Evolutionary conservation across 495 filamentous ascomycete genomes (phyloP), one percentile per base, ranked within the genome.

Genomic region (Penicilliopsis zonata): DNA sequence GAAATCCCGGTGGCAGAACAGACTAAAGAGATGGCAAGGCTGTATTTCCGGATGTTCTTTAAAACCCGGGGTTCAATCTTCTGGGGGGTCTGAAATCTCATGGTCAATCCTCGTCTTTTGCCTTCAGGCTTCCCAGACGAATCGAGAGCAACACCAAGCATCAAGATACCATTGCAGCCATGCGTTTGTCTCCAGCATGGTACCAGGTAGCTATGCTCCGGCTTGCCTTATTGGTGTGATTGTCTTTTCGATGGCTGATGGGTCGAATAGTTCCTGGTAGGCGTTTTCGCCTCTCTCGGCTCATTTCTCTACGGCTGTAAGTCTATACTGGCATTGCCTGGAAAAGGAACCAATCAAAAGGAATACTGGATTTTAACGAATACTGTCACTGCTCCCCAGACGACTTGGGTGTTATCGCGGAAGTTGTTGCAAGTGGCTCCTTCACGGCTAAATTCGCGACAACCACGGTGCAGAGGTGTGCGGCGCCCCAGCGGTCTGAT

Each of bases 211-310:
- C 55, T 6, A 23, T 6, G 21, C 21, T n/a, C n/a, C n/a, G n/a
- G n/a, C 6, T 23, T n/a, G 6, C n/a, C 21, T 35, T 7, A 9
- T 25, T 10, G 10, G 13, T 14, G 28, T 8, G 3, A 17, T 25
- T 14, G 13, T 18, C 23, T 8, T 24, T 6, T n/a, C 14, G 18
- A 15, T 10, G 15, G 9, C 9, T 9, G 8, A 19, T 50, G 28
- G 42, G 8, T 23, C 10, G 1, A 23, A 34, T 49, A 76, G 67
- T 73, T 74, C 45, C 61, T 76, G 37, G 67, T 76, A 13, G 67
- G 70, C 52, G 61, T 76, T 24, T 77, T 77, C 47, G 73, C 73
- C 50, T 75, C 71, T 4, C 52, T 76, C 19, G 72, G 72, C 29
- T 74, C 69, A 12, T 65, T 76, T 37, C 63, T 75, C 17, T 78